A percentile compares a stretch with the other conserved stretches of the same genome.
Conservation (phyloP, 352 stramenopile species). For the Pythium vanterpoolii region DNA sequence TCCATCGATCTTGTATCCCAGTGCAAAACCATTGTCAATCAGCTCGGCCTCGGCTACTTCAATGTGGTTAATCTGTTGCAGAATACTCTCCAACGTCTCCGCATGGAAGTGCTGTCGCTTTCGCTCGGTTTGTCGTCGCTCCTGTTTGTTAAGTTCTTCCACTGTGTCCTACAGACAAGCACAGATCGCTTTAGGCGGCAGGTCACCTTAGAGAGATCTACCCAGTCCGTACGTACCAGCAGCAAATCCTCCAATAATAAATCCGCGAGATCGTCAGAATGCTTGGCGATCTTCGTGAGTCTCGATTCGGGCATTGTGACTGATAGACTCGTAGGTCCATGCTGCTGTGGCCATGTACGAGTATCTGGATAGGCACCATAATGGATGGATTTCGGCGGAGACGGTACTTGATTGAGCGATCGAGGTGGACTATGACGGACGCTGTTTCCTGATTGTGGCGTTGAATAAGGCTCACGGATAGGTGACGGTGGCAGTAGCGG, state of each 20-base stretch:
- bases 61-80: conserved; percentile 43
- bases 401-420: neutral
- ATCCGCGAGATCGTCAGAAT: conserved; percentile 51
- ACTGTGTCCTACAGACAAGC: conserved; percentile 42
- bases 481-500: neutral
- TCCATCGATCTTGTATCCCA: conserved; percentile 21
- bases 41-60: conserved; percentile 41
- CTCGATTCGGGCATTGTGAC: conserved; percentile 35
- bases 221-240: conserved; percentile 29
- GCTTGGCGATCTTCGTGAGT: conserved; percentile 36
- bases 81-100: conserved; percentile 45
- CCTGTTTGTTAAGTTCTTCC: conserved; percentile 53
- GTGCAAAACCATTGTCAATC: conserved; percentile 32
- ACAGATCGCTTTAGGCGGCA: neutral
- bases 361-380: neutral
- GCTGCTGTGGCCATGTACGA: neutral
- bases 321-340: conserved; percentile 21
- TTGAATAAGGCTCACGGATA: neutral
- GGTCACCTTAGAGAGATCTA: too few relatives aligned
- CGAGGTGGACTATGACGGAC: neutral
- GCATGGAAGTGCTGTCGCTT: conserved; percentile 27
- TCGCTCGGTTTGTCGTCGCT: conserved; percentile 29
- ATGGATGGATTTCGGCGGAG: neutral
- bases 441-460: conserved; percentile 4
- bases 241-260: conserved; percentile 64